Base-by-base conservation (phyloP, 495 filamentous ascomycete species). In the Penicillium flavigenum region DNA sequence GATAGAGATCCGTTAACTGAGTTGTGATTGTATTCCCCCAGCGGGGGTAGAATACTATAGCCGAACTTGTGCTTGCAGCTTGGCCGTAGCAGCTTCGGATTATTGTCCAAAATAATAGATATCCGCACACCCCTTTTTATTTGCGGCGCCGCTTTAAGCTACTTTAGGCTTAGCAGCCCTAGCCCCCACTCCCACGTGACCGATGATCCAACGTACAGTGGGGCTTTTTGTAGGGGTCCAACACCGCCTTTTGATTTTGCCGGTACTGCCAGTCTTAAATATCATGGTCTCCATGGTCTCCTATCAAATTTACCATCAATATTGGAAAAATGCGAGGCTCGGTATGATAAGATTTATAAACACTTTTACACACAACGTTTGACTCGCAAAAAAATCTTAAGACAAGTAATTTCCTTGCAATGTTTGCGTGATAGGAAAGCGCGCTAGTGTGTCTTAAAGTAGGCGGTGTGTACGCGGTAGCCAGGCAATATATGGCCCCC, bases 41-140 rank as follows among this genome's bases (percentile, higher is more conserved):
- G 45, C 17, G 8, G n/a, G 46, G n/a, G 46, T 32, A n/a, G 26
- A 31, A 17, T 27, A 27, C 27, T 8, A 47, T 47, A n/a, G 46
- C 26, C 17, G 7, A 47, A 47, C 8, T 29, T 16, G 46, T 12
- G 31, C 5, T n/a, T 29, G 14, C n/a, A 19, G 7, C 24, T 16
- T 1, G 17, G 26, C 3, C 1, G 19, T 47, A 9, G 8, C 26
- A 31, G 45, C 45, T 47, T 29, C 7, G 8, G 14, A 29, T 47
- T 47, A 16, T 16, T 46, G n/a, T 47, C 9, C n/a, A 47, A 2
- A 31, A 20, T 31, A 19, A 31, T 12, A 32, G 46, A 29, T 29
- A 31, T 47, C 46, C 46, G 27, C 46, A 29, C 45, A 19, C 27
- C 46, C 46, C 46, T 31, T 48, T 48, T 47, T 48, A 34, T 20